Evolutionary conservation across 805 yeast species (phyloP), one percentile per base, ranked within the genome.

Genomic region (Yamadazyma olivae): DNA sequence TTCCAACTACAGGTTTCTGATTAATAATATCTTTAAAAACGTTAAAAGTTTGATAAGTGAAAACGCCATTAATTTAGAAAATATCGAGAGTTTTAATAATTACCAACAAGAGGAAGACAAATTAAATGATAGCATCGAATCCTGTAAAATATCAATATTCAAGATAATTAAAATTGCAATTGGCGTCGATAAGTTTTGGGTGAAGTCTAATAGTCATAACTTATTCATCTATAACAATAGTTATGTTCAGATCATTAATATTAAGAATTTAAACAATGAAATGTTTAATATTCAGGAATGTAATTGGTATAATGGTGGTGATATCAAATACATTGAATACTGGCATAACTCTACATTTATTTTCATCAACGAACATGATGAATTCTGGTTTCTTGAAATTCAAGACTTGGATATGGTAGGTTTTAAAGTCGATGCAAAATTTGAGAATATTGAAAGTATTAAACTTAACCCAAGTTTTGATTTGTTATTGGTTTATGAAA

Each of bases 201-300:
- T 65, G 27, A 61, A 64, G 33, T 51, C 56, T 17, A 62, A 64
- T 40, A 64, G 71, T 24, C 70, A 65, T 40, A 60, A 59, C 42
- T 44, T 68, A 35, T 48, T 65, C 12, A 48, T 65, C 12, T 55
- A 48, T 44, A 65, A 56, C 35, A 46, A 49, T 15, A 41, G 45
- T 28, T 42, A 36, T 16, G 41, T 67, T 20, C 73, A 67, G 42
- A 32, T 65, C 1, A 48, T 65, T 31, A 64, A 68, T 44, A 39
- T 64, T 22, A 53, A 54, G 17, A 49, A 55, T 2, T 56, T 59
- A 35, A 55, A 56, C 15, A 62, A 51, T 36, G 56, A 58, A 20
- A 40, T 61, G 1, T 42, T 57, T 17, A 36, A 48, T 10, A 42
- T 65, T 17, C 36, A 50, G 4, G 61, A 52, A n/a, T 49, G 45